Base-by-base conservation (phyloP, 2,329 filamentous ascomycete genomes). In the Fusarium marasasianum region DNA sequence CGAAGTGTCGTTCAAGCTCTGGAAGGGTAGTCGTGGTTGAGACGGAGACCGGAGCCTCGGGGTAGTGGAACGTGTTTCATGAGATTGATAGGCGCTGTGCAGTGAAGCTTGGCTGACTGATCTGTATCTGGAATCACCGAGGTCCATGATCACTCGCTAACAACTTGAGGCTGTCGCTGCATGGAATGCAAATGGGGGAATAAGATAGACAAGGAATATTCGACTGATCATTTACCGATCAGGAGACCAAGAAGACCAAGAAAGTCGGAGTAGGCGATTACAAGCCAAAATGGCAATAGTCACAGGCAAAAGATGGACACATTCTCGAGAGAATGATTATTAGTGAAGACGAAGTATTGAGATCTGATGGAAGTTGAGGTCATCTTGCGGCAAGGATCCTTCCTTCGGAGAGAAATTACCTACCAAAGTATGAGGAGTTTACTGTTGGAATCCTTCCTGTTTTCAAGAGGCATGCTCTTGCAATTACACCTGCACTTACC, bases 1-100 rank as follows among this genome's bases (percentile, higher is more conserved):
- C 37, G 81, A 77, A 63, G 85, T 85, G 63, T 86, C 83, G 56
- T 84, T 83, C 66, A 86, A 81, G 73, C 82, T 83, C 64, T 83
- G 83, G 38, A 87, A 80, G 9, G 86, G 84, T 41, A 82, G 83
- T 70, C 77, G 81, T 40, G 82, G 75, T 8, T 71, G 75, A 38
- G 81, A 67, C 38, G 72, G 67, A 24, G 74, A 75, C 40, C 75
- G 74, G 43, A 72, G 56, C 12, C 72, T 73, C 24, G 71, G 56
- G 47, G 69, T 64, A 26, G 70, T 64, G 29, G 67, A 51, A 17
- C 68, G 64, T 41, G 71, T 76, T 53, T 66, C 76, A 33, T 82
- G 80, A 31, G 78, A 61, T 37, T 72, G 73, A 73, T 82, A 82
- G 26, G 75, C 77, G 66, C 77, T 79, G 66, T 79, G 78, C 48